Evolutionary conservation across 441 rosid genomes (phyloP), one percentile per base, ranked within the genome.

Genomic region (Adansonia grandidieri): DNA sequence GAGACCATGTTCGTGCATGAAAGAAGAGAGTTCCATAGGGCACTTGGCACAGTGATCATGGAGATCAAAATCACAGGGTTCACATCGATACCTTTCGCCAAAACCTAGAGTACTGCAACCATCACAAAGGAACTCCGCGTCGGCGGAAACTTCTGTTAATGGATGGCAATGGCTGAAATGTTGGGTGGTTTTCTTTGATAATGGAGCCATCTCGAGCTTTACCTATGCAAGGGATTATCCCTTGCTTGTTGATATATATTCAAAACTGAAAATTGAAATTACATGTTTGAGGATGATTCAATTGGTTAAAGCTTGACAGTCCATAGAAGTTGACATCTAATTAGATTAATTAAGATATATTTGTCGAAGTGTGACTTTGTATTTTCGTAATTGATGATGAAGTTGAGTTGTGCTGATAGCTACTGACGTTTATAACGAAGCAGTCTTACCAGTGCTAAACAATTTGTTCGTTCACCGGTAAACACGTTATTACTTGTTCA

Each of bases 81-180:
- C 19, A 13, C 73, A 48, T 69, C 40, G 19, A 69, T 20, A 48
- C 57, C 42, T 47, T 22, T 19, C 48, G 57, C 42, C 73, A 9
- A 2, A 20, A 47, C 73, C 73, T 5, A 19, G 58, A 47, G 73
- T 69, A 2, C 15, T 2, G 11, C 37, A 68, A 8, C 56, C 40
- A 19, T 5, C 6, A 9, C 72, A 68, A 10, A 45, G 40, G 10
- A 68, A 68, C 54, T 68, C 37, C 6, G 5, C 10, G 53, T 20
- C 2, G 37, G 17, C 4, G 3, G 8, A 19, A 19, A 20, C 37
- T 68, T 68, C 4, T 11, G 10, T 68, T 45, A 68, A 68, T 10
- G 37, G 37, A 45, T 68, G 72, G 54, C 9, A 10, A 68, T 19
- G 40, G 56, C 15, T 68, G 54, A 45, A 68, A 68, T 68, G 56